These are phyloP conservation scores for Nitzschia sp. DNA, from an alignment of 108 stramenopile species.

Conservation along the genomic window DNA sequence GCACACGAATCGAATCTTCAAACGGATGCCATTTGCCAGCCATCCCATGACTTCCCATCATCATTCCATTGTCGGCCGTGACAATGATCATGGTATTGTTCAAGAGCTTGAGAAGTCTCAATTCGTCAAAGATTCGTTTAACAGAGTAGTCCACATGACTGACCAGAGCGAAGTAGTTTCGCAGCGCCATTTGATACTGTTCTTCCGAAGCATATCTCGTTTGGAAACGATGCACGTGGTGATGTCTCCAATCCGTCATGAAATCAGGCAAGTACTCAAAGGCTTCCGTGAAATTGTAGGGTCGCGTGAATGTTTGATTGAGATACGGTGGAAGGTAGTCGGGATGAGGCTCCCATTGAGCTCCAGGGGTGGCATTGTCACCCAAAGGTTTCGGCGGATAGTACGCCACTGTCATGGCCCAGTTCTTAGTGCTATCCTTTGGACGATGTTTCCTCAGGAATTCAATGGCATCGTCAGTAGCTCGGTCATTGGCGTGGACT, in stretches of 20 bases:
- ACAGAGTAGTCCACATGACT: conserved; percentile 64
- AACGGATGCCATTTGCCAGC: conserved; percentile 78
- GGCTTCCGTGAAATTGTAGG: conserved; percentile 17
- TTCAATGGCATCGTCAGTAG: conserved; percentile 49
- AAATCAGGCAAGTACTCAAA: conserved; percentile 43
- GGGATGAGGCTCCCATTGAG: conserved; percentile 36
- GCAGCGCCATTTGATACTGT: conserved; percentile 67
- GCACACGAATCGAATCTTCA: conserved; percentile 71
- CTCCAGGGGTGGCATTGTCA: conserved; percentile 4
- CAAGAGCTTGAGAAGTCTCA: conserved; percentile 43
- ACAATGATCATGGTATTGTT: conserved; percentile 71
- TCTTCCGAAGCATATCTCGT: conserved; percentile 50
- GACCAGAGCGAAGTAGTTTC: conserved; percentile 66
- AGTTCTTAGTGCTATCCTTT: conserved; percentile 53
- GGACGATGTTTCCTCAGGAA: conserved; percentile 51
- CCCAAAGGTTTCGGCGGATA: conserved; percentile 69
- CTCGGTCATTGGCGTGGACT: conserved; percentile 42
- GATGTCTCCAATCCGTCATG: conserved; percentile 49
- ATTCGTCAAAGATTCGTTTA: conserved; percentile 46
- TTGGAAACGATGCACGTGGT: conserved; percentile 43
- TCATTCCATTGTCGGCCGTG: conserved; percentile 65
- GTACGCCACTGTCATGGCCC: conserved; percentile 65
- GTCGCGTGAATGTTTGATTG: conserved; percentile 17
- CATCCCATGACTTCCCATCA: conserved; percentile 60
- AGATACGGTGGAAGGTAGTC: conserved; percentile 38